These are phyloP conservation scores for Zizania latifolia DNA, from an alignment of 176 grass and related monocot genomes.

Conservation along the genomic window DNA sequence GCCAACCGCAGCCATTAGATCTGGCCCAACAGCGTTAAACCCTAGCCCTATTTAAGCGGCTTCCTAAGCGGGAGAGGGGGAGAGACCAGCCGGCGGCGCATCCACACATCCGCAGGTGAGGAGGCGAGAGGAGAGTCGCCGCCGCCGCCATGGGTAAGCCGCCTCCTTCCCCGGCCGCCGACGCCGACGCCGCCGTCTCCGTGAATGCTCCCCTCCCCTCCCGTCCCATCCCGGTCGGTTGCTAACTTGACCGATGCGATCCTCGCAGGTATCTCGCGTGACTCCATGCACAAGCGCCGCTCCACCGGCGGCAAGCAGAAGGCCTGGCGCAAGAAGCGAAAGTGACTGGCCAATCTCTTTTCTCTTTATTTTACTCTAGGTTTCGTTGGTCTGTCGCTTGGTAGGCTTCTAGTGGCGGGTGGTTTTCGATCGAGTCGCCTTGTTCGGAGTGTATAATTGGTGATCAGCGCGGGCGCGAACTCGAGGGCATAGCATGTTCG, in stretches of 20 bases:
- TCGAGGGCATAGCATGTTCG: too few relatives aligned
- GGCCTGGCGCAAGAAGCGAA: constrained; percentile 88
- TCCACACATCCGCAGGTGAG: not conserved
- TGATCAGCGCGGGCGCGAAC: too few relatives aligned
- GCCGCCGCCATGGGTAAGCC: constrained; percentile 30
- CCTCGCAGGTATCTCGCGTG: constrained; percentile 44
- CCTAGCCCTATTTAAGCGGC: constrained; percentile 8
- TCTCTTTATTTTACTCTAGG: not conserved
- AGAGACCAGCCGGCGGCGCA: constrained; percentile 1
- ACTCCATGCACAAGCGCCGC: constrained; percentile 88
- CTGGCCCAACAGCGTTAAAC: not conserved
- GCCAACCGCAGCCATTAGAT: constrained; percentile 1
- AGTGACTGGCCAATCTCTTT: constrained; percentile 18
- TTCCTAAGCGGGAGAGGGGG: not conserved
- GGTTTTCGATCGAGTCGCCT: too few relatives aligned
- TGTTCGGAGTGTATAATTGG: too few relatives aligned
- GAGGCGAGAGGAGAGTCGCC: not conserved
- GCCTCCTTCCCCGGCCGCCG: not conserved
- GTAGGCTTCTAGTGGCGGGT: too few relatives aligned
- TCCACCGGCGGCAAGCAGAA: constrained; percentile 79
- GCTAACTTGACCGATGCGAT: not conserved
- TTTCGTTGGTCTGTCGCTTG: not conserved
- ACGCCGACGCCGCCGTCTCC: not conserved
- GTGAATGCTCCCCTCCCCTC: not conserved
- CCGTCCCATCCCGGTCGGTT: not conserved